Base-by-base conservation (phyloP, 139 green algal genomes). In the Pleodorina starrii region DNA sequence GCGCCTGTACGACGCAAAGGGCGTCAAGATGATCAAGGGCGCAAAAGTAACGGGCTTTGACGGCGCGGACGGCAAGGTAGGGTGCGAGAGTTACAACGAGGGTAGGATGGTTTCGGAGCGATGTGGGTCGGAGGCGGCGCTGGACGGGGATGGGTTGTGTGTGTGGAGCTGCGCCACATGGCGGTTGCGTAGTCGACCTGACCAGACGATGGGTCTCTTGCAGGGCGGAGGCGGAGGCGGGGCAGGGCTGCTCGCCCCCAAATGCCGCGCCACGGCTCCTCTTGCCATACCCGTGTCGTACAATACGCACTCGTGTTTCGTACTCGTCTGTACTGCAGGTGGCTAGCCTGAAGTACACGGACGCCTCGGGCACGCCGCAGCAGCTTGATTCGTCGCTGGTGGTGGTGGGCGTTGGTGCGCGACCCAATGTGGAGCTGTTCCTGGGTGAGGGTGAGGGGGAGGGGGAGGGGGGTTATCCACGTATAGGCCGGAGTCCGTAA, bases 341-440 rank as follows among this genome's bases (percentile, higher is more conserved):
- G 60, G 88, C 66, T 0, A 32, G 32, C 54, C 93, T 96, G 12
- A 38, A 94, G 51, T 92, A 98, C 35, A 94, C 94, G 71, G 92
- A 93, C 80, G 96, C 68, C 10, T 14, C 32, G 63, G 88, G 80
- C 5, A 54, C n/a, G 23, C 32, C n/a, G 21, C 83, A 66, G 32
- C 85, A 72, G 50, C 44, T 99, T 38, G 86, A 93, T 29, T 86
- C 86, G 14, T 85, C 92, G 23, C 89, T 99, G 78, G 96, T 99
- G 86, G 85, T 99, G 42, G 96, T 98, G 75, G 97, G 97, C 42
- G 93, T 97, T 48, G 97, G 97, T 14, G 97, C 96, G 0, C 90
- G 92, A 32, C 90, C 94, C 69, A 97, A 96, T 84, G 91, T 92
- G 25, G 92, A 96, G 44, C 92, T 97, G 50, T 95, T 98, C 51